Base-by-base conservation (phyloP, 2,329 filamentous ascomycete genomes). In the Clonostachys solani region DNA sequence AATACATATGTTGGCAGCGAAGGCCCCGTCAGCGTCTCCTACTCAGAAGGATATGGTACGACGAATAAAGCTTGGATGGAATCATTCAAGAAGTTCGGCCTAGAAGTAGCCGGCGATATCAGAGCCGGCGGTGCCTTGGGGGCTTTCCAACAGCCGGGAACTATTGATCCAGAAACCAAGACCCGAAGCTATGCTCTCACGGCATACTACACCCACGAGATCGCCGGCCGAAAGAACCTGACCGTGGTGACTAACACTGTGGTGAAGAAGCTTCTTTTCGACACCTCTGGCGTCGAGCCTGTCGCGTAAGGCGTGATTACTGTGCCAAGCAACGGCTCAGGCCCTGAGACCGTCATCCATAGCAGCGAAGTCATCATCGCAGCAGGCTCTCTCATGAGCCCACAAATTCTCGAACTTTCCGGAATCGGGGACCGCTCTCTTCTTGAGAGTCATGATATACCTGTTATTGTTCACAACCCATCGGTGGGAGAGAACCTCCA, bases 351-450 rank as follows among this genome's bases (percentile, higher is more conserved):
- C 29, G 54, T 61, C 13, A 50, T 42, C 9, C 64, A 64, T 1
- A 53, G 50, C 2, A 63, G 56, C 18, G 72, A 76, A 48, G 63
- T 75, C 5, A 66, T 75, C 18, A 42, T 77, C 5, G 61, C 63
- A 2, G 68, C 67, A 6, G 72, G 73, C 2, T 55, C 64, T 2
- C 61, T 74, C 49, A 65, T 71, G 44, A 64, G 64, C 1, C 70
- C 73, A 4, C 60, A 66, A n/a, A 54, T 76, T 19, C 62, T 76
- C 6, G 66, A 75, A 50, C 59, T 72, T 6, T 73, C 68, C 3
- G 67, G 70, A 2, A 61, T 74, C 42, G 71, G 71, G 17, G 50
- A 60, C 6, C 56, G 54, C 23, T 49, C 48, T 2, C 55, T 69
- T 6, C 57, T 75, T 1, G 52, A 60, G n/a, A 55, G 58, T 44